phyloP scores from a whole-genome alignment of 1,284 basidiomycete genomes.

The Ustanciosporium gigantosporum region DNA sequence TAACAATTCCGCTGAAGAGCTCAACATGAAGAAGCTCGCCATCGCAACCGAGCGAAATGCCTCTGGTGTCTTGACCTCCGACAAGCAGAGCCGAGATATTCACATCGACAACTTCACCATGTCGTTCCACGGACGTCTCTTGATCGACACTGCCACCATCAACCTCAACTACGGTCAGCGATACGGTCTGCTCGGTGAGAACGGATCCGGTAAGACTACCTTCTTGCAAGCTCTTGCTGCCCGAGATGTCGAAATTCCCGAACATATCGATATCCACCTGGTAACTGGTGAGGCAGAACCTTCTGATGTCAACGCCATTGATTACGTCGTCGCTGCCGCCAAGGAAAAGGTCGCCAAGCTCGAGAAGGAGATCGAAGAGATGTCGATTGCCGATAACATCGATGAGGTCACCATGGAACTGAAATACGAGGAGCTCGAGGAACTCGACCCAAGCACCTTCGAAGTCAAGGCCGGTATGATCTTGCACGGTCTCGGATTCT shows the following conservation, averaged over 20 bases:
- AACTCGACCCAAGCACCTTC: conserved; percentile 92
- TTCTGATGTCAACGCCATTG: conserved; percentile 90
- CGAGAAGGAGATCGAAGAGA: conserved; percentile 91
- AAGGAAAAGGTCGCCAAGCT: conserved; percentile 92
- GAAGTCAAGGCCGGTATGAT: conserved; percentile 95
- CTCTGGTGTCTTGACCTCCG: conserved; percentile 84
- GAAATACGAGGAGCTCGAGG: conserved; percentile 94
- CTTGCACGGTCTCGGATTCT: conserved; percentile 94
- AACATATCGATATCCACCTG: conserved; percentile 96
- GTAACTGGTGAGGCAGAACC: conserved; percentile 95
- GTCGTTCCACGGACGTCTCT: conserved; percentile 92
- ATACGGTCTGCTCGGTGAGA: conserved; percentile 92
- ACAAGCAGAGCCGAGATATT: conserved; percentile 89
- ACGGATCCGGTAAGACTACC: conserved; percentile 92
- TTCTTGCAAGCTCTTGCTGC: conserved; percentile 58
- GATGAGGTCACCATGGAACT: conserved; percentile 85
- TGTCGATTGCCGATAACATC: conserved; percentile 83
- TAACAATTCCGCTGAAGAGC: conserved; percentile 41
- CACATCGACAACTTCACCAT: conserved; percentile 95
- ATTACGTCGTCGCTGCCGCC: conserved; percentile 92
- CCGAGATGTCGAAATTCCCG: conserved; percentile 85
- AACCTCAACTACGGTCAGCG: conserved; percentile 95
- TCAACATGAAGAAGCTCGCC: conserved; percentile 60
- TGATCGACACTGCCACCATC: conserved; percentile 86
- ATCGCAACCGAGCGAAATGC: conserved; percentile 59